Percentiles rank a stretch among this genome's conserved stretches.
Evolutionary conservation across 805 yeast species (phyloP).

Genomic region (Candida ortonii): DNA sequence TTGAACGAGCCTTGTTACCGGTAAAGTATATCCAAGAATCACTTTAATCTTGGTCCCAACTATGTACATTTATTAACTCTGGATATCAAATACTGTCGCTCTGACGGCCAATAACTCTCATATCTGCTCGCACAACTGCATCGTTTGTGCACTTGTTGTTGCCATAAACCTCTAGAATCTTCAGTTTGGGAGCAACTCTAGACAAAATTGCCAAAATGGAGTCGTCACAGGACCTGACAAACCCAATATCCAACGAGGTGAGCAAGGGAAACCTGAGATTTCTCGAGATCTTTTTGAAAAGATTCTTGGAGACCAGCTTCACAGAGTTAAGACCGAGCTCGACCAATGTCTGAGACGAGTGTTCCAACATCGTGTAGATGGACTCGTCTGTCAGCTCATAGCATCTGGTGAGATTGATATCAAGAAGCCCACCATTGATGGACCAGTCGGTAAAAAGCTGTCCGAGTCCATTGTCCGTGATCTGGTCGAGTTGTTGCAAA

Average conservation of each 20-base stretch:
- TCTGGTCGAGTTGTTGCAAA: slow-evolving; percentile 53
- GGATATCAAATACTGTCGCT: slow-evolving; percentile 51
- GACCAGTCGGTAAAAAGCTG: slow-evolving; percentile 57
- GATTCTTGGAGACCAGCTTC: slow-evolving; percentile 48
- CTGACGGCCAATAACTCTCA: slow-evolving; percentile 72
- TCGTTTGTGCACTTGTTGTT: slow-evolving; percentile 61
- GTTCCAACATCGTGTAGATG: slow-evolving; percentile 55
- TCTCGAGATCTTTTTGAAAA: slow-evolving; percentile 47
- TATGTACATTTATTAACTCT: too few species aligned
- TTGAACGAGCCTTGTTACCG: slow-evolving; percentile 57
- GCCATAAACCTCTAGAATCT: slow-evolving; percentile 77
- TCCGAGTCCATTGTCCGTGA: slow-evolving; percentile 67
- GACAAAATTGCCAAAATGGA: slow-evolving; percentile 56
- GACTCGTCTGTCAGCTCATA: slow-evolving; percentile 61
- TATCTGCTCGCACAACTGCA: slow-evolving; percentile 49
- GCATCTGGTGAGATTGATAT: slow-evolving; percentile 64
- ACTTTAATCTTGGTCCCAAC: slow-evolving; percentile 5
- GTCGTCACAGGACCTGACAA: slow-evolving; percentile 75
- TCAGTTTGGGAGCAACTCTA: slow-evolving; percentile 57
- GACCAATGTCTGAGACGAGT: slow-evolving; percentile 62
- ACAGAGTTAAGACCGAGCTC: slow-evolving; percentile 74
- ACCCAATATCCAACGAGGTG: slow-evolving; percentile 72
- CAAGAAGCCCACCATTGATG: slow-evolving; percentile 55
- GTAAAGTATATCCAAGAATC: slow-evolving; percentile 38
- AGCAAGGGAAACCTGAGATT: slow-evolving; percentile 52